A percentile compares a stretch with the other conserved stretches of the same genome.
These are phyloP conservation scores for Ceratocystis destructans DNA, from an alignment of 2,329 filamentous ascomycete genomes.

Conservation along the genomic window DNA sequence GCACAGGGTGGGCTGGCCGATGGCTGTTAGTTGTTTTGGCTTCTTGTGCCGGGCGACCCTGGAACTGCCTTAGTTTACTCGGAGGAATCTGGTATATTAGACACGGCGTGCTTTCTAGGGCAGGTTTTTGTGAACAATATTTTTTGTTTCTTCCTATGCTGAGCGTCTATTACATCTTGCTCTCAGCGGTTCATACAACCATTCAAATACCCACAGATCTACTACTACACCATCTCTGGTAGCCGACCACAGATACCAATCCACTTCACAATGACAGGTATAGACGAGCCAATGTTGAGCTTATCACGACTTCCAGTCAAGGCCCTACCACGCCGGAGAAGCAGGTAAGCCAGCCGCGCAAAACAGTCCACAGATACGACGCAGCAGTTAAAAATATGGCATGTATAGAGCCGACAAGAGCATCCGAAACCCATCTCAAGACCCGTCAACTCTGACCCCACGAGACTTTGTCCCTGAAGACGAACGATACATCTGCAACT, in stretches of 20 bases:
- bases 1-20: background rate
- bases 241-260: background rate
- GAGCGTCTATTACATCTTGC: background rate
- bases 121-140: background rate
- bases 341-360: background rate
- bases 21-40: background rate
- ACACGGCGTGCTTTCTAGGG: background rate
- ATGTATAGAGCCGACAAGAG: background rate
- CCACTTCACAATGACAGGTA: background rate
- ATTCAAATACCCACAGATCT: too few species aligned
- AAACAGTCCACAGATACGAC: background rate
- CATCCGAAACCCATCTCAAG: background rate
- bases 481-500: slow-evolving; percentile 44
- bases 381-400: background rate
- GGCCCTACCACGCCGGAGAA: background rate
- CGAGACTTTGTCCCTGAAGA: slow-evolving; percentile 11
- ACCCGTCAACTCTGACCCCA: background rate
- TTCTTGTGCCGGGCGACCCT: background rate
- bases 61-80: background rate
- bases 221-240: background rate
- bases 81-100: background rate
- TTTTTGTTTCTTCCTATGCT: background rate
- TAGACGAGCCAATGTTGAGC: background rate
- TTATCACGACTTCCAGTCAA: background rate
- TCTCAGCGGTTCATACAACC: background rate